phyloP scores from a whole-genome alignment of 2,329 filamentous ascomycete genomes.

The Hypoxylon sp. region DNA sequence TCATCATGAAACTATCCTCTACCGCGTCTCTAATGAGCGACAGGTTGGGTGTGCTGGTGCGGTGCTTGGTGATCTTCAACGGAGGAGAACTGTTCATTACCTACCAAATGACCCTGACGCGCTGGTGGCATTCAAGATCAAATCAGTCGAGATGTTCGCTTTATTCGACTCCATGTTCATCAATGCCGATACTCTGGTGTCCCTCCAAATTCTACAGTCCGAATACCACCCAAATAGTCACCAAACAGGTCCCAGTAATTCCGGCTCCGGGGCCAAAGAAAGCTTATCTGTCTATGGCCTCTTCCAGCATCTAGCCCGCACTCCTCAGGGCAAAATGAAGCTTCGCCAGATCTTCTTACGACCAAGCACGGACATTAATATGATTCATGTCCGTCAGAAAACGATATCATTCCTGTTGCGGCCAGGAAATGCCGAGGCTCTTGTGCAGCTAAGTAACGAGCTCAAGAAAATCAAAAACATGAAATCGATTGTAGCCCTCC shows the following conservation, averaged over 20 bases:
- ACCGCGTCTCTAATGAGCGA: conserved; percentile 34
- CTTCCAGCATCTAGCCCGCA: conserved; percentile 81
- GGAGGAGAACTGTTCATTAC: conserved; percentile 74
- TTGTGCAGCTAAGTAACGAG: conserved; percentile 71
- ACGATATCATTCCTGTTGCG: conserved; percentile 77
- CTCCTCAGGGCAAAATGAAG: conserved; percentile 80
- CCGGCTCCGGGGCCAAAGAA: conserved; percentile 79
- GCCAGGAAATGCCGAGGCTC: conserved; percentile 73
- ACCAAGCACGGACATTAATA: conserved; percentile 76
- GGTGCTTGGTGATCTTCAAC: conserved; percentile 82
- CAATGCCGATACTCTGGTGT: conserved; percentile 82
- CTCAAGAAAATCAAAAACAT: conserved; percentile 84
- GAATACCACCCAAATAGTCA: conserved; percentile 88
- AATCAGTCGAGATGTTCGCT: conserved; percentile 80
- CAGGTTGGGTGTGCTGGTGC: conserved; percentile 89
- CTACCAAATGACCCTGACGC: conserved; percentile 71
- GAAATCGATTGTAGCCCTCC: conserved; percentile 74
- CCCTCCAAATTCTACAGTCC: conserved; percentile 86
- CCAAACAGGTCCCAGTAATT: conserved; percentile 76
- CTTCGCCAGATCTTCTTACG: conserved; percentile 87
- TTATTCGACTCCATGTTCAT: conserved; percentile 79
- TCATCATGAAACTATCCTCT: neutral
- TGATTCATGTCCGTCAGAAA: conserved; percentile 80
- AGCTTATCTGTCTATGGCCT: conserved; percentile 87
- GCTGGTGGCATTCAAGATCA: conserved; percentile 71